A percentile compares a stretch with the other conserved stretches of the same genome.
Evolutionary conservation across 2,329 filamentous ascomycete species (phyloP).

Genomic region (Biscogniauxia sp.): DNA sequence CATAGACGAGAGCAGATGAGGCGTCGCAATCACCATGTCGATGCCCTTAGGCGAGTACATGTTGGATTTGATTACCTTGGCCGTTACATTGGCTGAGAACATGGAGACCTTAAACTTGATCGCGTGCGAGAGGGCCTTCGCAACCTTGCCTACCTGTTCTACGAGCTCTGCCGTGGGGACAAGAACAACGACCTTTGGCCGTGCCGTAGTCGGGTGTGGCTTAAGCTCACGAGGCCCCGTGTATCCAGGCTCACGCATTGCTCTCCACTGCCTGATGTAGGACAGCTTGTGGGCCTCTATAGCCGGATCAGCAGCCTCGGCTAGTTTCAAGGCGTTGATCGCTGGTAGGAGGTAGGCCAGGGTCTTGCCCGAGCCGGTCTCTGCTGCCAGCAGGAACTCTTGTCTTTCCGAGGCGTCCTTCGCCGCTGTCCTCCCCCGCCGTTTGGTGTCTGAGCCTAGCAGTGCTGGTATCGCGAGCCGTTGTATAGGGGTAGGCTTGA

Average conservation of each 20-base stretch:
- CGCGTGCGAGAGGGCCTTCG: slow-evolving; percentile 79
- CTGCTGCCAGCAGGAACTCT: slow-evolving; percentile 82
- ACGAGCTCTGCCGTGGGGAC: slow-evolving; percentile 93
- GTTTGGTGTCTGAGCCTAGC: slow-evolving; percentile 54
- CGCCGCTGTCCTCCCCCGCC: slow-evolving; percentile 30
- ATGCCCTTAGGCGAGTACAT: slow-evolving; percentile 80
- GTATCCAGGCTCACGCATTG: slow-evolving; percentile 51
- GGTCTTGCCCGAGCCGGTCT: slow-evolving; percentile 97
- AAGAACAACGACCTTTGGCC: slow-evolving; percentile 80
- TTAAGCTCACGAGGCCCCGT: slow-evolving; percentile 66
- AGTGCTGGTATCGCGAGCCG: slow-evolving; percentile 82
- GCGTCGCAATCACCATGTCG: slow-evolving; percentile 83
- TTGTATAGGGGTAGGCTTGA: slow-evolving; percentile 86
- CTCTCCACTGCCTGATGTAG: slow-evolving; percentile 54
- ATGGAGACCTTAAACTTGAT: slow-evolving; percentile 84
- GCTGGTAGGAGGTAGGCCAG: slow-evolving; percentile 85
- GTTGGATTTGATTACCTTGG: slow-evolving; percentile 77
- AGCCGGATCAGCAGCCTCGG: slow-evolving; percentile 60
- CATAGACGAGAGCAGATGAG: slow-evolving; percentile 84
- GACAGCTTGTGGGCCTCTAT: slow-evolving; percentile 57
- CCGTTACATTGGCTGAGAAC: slow-evolving; percentile 74
- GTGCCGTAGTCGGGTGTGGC: slow-evolving; percentile 69
- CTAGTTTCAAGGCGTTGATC: slow-evolving; percentile 79
- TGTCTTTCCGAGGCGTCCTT: slow-evolving; percentile 36
- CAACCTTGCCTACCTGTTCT: slow-evolving; percentile 75